Conservation (phyloP, 345 rosid genomes). For the Syzygium aromaticum region DNA sequence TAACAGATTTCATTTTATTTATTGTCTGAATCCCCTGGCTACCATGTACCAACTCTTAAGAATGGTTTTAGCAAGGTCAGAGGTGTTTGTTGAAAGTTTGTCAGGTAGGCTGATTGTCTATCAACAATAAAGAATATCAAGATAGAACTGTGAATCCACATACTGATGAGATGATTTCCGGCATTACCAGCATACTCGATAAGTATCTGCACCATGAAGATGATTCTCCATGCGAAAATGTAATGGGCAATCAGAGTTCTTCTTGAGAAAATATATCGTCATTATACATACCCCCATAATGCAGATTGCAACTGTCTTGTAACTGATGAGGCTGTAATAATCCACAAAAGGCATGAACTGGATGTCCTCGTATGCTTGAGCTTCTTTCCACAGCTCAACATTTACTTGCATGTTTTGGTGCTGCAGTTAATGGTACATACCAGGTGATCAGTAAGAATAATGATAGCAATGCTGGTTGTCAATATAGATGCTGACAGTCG, state of each 20-base stretch:
- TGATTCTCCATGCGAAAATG: neutral
- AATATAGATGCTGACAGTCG: neutral
- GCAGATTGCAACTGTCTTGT: constrained; percentile 79
- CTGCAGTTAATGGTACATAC: constrained; percentile 21
- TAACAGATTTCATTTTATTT: neutral
- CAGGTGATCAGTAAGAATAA: neutral
- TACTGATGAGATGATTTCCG: neutral
- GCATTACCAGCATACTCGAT: neutral
- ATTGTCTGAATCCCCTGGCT: neutral
- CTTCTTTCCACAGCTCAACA: constrained; percentile 86
- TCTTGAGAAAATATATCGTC: neutral
- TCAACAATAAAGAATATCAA: neutral
- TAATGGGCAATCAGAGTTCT: neutral
- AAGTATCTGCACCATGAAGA: neutral
- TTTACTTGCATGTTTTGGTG: constrained; percentile 63
- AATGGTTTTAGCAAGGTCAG: neutral
- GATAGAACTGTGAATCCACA: neutral
- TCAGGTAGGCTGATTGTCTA: neutral
- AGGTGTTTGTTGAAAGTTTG: neutral
- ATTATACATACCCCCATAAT: constrained; percentile 60
- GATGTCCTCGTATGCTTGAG: constrained; percentile 70
- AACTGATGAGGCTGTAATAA: constrained; percentile 71
- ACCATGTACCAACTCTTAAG: neutral
- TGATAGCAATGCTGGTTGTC: neutral
- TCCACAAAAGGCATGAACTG: constrained; percentile 94